Evolutionary conservation across 208 protist species (phyloP).

Genomic region (Acanthamoeba castellanii): DNA sequence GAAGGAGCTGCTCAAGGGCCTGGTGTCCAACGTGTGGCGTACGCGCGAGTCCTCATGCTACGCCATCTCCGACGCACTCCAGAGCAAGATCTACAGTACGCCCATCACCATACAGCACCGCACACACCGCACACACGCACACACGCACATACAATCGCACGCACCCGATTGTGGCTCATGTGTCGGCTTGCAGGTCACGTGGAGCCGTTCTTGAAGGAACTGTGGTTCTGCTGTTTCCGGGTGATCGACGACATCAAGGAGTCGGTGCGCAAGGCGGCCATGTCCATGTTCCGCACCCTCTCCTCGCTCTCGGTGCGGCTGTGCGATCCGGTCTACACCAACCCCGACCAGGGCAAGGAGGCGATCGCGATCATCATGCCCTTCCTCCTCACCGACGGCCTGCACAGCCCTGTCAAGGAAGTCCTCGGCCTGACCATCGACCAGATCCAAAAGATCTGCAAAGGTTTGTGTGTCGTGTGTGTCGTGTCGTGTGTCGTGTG

Average conservation of each 20-base stretch:
- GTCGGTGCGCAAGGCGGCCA: constrained; percentile 81
- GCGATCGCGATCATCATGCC: constrained; percentile 74
- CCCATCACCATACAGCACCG: neutral
- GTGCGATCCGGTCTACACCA: constrained; percentile 80
- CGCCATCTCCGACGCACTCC: constrained; percentile 78
- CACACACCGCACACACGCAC: neutral
- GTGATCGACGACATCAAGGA: constrained; percentile 77
- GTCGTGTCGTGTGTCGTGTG: constrained; percentile 45
- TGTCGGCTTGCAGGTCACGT: constrained; percentile 35
- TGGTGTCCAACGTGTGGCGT: constrained; percentile 81
- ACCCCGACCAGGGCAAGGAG: constrained; percentile 45
- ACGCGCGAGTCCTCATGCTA: constrained; percentile 75
- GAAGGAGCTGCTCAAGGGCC: constrained; percentile 79
- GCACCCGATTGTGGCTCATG: neutral
- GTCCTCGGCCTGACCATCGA: constrained; percentile 40
- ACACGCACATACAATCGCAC: neutral
- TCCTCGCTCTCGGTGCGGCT: constrained; percentile 77
- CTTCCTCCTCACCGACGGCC: constrained; percentile 69
- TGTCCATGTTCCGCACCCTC: constrained; percentile 76
- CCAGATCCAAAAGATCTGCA: constrained; percentile 70
- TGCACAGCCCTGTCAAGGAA: constrained; percentile 68
- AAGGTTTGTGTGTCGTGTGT: constrained; percentile 56
- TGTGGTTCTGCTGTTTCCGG: constrained; percentile 80
- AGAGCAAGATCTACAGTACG: constrained; percentile 69
- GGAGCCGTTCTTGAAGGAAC: constrained; percentile 78